phyloP scores from a whole-genome alignment of 78 protist species.

The Dictyostelium firmibasis region DNA sequence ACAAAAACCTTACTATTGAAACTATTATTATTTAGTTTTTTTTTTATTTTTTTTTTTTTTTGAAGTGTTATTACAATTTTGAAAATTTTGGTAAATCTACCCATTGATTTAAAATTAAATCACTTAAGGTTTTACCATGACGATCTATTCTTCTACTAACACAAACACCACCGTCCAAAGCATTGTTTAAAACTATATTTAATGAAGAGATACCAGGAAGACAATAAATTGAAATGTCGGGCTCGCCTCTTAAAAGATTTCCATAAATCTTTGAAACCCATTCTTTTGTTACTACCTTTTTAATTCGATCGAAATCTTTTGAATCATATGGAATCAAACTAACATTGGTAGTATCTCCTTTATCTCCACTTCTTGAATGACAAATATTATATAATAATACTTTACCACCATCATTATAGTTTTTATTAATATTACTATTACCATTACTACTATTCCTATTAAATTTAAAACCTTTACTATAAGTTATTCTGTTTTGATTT shows the following conservation, averaged over 20 bases:
- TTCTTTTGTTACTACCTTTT: constrained; percentile 36
- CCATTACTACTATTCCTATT: neutral
- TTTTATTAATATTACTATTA: neutral
- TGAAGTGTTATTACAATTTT: constrained; percentile 12
- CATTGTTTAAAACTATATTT: constrained; percentile 39
- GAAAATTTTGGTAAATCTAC: constrained; percentile 30
- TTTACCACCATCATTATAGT: neutral
- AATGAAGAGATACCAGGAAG: constrained; percentile 56
- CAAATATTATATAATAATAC: constrained; percentile 68
- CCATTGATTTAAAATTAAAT: constrained; percentile 68
- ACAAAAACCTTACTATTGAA: no score
- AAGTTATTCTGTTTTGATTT: neutral
- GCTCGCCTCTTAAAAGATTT: constrained; percentile 17
- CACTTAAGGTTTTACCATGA: constrained; percentile 72
- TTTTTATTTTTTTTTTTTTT: no score
- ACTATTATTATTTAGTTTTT: no score
- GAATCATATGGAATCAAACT: constrained; percentile 49
- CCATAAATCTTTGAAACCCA: constrained; percentile 60
- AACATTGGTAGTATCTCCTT: constrained; percentile 69
- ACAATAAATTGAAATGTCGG: constrained; percentile 16
- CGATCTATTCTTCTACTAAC: constrained; percentile 72
- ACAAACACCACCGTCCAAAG: constrained; percentile 80
- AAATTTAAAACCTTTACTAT: neutral
- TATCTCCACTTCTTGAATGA: constrained; percentile 72
- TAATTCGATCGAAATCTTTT: constrained; percentile 26